Evolutionary conservation across 1,284 basidiomycete species (phyloP).

Genomic region (Ceratobasidium sp.): DNA sequence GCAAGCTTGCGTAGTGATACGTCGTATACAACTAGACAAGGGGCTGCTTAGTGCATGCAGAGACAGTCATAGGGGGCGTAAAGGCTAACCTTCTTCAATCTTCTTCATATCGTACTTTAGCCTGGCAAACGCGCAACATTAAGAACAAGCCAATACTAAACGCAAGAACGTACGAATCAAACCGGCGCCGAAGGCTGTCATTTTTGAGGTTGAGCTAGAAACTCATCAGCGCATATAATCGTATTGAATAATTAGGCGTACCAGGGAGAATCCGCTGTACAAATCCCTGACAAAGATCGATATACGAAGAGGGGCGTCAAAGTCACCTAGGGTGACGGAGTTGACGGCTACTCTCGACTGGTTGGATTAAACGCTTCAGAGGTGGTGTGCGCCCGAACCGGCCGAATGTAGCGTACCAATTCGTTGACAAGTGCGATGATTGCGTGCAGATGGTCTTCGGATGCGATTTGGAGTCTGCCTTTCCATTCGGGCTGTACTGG

Average conservation of each 20-base stretch:
- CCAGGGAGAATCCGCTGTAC: constrained; percentile 86
- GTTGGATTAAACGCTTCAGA: not conserved
- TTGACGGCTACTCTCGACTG: constrained; percentile 87
- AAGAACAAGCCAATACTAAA: constrained; percentile 12
- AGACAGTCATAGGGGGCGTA: constrained; percentile 7
- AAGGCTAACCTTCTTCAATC: constrained; percentile 82
- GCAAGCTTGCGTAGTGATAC: constrained; percentile 78
- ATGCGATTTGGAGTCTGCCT: constrained; percentile 73
- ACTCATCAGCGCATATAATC: constrained; percentile 10
- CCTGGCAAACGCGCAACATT: constrained; percentile 55
- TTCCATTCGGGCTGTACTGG: constrained; percentile 79
- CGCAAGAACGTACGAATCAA: constrained; percentile 60
- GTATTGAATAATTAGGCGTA: constrained; percentile 53
- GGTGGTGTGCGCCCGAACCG: too few species aligned
- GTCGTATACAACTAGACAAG: constrained; percentile 79
- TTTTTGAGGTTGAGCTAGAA: constrained; percentile 89
- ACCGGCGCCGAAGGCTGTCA: constrained; percentile 79
- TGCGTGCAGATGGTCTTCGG: constrained; percentile 87
- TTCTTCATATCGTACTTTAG: constrained; percentile 91
- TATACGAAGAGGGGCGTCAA: constrained; percentile 81
- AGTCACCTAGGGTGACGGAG: constrained; percentile 84
- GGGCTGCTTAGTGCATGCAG: constrained; percentile 33
- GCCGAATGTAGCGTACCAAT: constrained; percentile 65
- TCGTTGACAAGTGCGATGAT: constrained; percentile 86
- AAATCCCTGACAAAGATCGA: constrained; percentile 85